A percentile compares a stretch with the other conserved stretches of the same genome.
Evolutionary conservation across 345 rosid species (phyloP).

Genomic region (Nephelium lappaceum): DNA sequence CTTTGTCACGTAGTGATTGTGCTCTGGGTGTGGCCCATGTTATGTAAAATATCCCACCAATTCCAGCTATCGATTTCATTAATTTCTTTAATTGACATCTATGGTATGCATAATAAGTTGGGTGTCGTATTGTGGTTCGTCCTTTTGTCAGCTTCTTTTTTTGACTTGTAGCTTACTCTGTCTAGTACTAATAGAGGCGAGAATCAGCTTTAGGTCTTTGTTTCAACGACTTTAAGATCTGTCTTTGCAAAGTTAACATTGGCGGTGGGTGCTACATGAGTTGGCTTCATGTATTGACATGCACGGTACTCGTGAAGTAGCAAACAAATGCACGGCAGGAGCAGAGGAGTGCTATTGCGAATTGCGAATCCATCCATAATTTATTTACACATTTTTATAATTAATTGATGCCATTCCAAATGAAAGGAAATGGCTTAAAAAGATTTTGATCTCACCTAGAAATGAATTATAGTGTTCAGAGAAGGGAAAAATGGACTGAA

Average conservation of each 20-base stretch:
- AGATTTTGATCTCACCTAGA: no score
- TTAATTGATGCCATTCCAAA: no score
- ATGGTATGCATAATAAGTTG: neutral
- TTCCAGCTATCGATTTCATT: neutral
- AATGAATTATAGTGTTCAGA: no score
- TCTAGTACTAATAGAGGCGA: neutral
- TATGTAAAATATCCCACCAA: neutral
- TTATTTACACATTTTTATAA: no score
- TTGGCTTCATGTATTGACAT: neutral
- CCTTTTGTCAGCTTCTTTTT: neutral
- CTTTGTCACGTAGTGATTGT: neutral
- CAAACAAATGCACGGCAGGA: neutral
- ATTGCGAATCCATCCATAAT: neutral
- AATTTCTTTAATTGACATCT: neutral
- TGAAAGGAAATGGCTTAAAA: no score
- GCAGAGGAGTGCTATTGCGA: neutral
- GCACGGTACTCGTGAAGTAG: neutral
- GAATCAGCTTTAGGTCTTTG: slow-evolving; percentile 4
- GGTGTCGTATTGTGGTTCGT: neutral
- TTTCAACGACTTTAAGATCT: neutral
- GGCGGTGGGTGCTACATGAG: neutral
- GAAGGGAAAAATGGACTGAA: no score
- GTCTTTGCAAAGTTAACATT: neutral
- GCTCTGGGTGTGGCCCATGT: neutral
- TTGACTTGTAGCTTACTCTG: neutral